Evolutionary conservation across 306 rosid genomes (phyloP), one percentile per base, ranked within the genome.

Genomic region (Pachyrhizus erosus): DNA sequence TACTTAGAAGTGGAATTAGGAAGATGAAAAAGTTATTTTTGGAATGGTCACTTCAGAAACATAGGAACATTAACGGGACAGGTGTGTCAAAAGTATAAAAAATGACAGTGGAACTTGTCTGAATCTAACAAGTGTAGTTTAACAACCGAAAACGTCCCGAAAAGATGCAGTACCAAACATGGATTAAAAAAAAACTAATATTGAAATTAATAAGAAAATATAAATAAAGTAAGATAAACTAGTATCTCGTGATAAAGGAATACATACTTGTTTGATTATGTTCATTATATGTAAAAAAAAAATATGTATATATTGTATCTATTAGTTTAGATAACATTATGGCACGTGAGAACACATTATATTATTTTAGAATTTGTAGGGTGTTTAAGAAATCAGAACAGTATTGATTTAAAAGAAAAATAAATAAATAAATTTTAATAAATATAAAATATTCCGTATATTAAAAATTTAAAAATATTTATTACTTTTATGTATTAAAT

Each of bases 1-100:
- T 68, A 84, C 82, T 84, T 43, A 57, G 64, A 84, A 72, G 81
- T 80, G 87, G 67, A 37, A 33, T 72, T 80, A 70, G 76, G 77
- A 79, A 75, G 73, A 62, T 64, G 27, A 54, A 69, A 73, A 76
- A 23, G 26, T 60, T 78, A 46, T 29, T 62, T 62, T 55, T 37
- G 33, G 42, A 65, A 77, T 62, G n/a, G 73, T 69, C 45, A 75
- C 65, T 70, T 70, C 21, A 52, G 12, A n/a, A 51, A 39, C 43
- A 48, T 68, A 8, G 33, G 31, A 70, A 58, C 24, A 58, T 57
- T 76, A 54, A 39, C 7, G 40, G 72, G 39, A 2, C 60, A 18
- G 18, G 26, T 42, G 45, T 20, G 13, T 39, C 14, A 33, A 70
- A 76, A 62, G 46, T 48, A 17, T 58, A 10, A 62, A 49, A 37